Conservation (phyloP, 108 stramenopile genomes). For the Seminavis robusta region DNA sequence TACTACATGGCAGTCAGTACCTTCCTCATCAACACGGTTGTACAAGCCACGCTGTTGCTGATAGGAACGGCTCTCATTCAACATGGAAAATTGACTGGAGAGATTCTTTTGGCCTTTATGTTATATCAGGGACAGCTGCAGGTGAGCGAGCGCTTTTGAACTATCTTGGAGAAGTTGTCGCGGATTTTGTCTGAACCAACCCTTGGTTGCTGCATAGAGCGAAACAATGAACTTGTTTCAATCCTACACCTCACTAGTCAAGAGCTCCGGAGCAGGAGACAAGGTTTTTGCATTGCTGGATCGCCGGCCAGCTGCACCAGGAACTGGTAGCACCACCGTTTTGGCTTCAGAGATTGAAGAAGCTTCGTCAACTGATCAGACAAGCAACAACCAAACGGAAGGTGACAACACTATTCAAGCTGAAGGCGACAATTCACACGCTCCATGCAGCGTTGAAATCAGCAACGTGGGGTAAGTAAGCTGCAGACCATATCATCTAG, state of each 20-base stretch:
- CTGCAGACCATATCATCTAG: too few relatives aligned
- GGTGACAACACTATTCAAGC: too few relatives aligned
- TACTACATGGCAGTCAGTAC: constrained; percentile 90
- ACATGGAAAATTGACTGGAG: constrained; percentile 47
- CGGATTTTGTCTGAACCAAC: background rate
- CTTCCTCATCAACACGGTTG: constrained; percentile 87
- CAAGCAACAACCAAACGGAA: background rate
- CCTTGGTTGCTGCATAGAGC: constrained; percentile 36
- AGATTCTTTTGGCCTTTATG: constrained; percentile 93
- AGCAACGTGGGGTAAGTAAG: too few relatives aligned
- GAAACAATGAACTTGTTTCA: constrained; percentile 88
- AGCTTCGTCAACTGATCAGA: background rate
- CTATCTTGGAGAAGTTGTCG: background rate
- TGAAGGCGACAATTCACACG: too few relatives aligned
- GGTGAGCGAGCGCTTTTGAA: background rate
- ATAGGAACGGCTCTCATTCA: constrained; percentile 68
- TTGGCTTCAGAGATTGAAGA: background rate
- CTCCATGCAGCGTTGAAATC: too few relatives aligned
- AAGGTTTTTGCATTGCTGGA: constrained; percentile 87
- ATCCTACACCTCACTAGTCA: constrained; percentile 86
- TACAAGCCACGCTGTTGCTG: constrained; percentile 72
- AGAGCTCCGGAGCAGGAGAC: constrained; percentile 92
- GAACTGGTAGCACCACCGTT: constrained; percentile 42
- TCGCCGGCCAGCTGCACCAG: constrained; percentile 65
- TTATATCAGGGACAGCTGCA: constrained; percentile 91